Conservation (phyloP, 163 green algal species). For the Prototheca wickerhamii region DNA sequence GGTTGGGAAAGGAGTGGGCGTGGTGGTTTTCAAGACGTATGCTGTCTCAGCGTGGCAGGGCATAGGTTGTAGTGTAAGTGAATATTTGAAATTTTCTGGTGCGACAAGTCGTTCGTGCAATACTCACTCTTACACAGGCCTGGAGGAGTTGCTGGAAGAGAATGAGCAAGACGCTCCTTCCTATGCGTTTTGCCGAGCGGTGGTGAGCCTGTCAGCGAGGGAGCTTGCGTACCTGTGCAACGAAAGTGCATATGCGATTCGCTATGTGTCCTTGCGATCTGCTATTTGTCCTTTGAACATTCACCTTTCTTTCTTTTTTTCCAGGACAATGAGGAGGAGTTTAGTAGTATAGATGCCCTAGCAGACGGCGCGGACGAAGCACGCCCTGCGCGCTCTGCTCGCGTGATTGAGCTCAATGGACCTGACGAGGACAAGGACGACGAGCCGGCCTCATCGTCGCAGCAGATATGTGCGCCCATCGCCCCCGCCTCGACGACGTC, state of each 20-base stretch:
- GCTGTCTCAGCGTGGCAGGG: not conserved
- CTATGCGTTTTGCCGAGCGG: conserved; percentile 12
- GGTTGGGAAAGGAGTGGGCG: not conserved
- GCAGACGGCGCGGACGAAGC: not conserved
- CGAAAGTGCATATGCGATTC: not conserved
- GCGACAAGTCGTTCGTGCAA: not conserved
- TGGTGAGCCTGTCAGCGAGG: no score
- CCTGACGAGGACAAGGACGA: not conserved
- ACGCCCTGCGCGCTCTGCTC: not conserved
- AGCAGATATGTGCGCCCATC: no score
- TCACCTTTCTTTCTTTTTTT: not conserved
- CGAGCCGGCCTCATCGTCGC: not conserved
- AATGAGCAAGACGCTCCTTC: not conserved
- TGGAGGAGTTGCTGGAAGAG: not conserved
- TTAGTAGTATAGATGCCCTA: conserved; percentile 13
- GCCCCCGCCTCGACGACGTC: no score
- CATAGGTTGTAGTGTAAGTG: no score
- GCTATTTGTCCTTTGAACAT: not conserved
- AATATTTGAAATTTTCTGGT: no score
- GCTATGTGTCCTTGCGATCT: not conserved
- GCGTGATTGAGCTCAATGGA: no score
- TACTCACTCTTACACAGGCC: not conserved
- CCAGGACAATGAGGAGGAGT: conserved; percentile 20
- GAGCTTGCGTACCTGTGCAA: not conserved
- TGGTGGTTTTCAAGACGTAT: not conserved